Evolutionary conservation across 441 rosid species (phyloP), one percentile per base, ranked within the genome.

Genomic region (Gossypium davidsonii): DNA sequence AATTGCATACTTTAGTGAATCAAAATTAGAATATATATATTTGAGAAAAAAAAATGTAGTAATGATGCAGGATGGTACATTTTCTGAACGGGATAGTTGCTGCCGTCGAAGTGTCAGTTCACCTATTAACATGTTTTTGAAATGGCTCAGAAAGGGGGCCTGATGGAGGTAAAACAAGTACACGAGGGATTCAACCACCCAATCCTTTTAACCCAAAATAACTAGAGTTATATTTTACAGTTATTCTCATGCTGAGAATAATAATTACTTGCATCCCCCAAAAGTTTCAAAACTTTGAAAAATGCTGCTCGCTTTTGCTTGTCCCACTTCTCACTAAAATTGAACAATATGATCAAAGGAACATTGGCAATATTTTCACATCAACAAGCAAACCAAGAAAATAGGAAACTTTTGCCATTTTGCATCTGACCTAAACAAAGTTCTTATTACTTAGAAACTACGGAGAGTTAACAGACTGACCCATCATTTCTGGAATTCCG

Each of bases 381-480:
- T 17, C 26, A 17, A 7, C 3, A 17, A 6, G 8, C 3, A 25
- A 69, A 34, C 48, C 62, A 14, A 17, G 17, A 4, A 31, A 69
- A 34, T 34, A 12, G 0, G 39, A 46, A 21, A n/a, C 72, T 15
- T 7, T 55, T 55, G 17, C 11, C 69, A 18, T 65, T 39, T 42
- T 42, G 28, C 28, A 20, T 64, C 69, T 11, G 46, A 3, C 73
- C 68, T 60, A 23, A 12, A 23, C 53, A 31, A 11, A 7, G 55
- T 53, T 17, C 52, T 72, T 51, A 64, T 63, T 53, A 57, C 37
- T 65, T 42, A 37, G 63, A 57, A 48, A 63, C 83, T 80, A 68
- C 78, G 79, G 81, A 76, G 28, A 25, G 76, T 70, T 25, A 63
- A 48, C 17, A 63, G 51, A 73, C 17, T 58, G 51, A 73, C 48